phyloP scores from a whole-genome alignment of 228 moss, liverwort and hornwort genomes.

The Sphagnum fallax region DNA sequence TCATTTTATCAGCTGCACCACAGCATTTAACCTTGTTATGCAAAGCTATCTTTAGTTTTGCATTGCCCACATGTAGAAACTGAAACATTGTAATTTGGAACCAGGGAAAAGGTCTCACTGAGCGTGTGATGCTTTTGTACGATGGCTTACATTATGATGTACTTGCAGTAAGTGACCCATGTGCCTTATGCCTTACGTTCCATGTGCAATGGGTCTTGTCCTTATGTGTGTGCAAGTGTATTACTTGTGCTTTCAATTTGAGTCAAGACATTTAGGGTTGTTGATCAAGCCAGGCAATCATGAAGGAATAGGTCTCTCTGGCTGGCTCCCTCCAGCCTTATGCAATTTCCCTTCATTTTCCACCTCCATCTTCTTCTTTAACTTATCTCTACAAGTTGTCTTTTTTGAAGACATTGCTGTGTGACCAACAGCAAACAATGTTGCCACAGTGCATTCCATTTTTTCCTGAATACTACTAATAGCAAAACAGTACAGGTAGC shows the following conservation, averaged over 20 bases:
- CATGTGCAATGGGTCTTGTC: neutral
- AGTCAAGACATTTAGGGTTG: neutral
- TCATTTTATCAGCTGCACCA: neutral
- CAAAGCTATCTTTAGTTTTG: no score
- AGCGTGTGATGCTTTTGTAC: slow-evolving; percentile 86
- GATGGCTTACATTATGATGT: slow-evolving; percentile 98
- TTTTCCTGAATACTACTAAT: no score
- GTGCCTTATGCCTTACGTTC: neutral
- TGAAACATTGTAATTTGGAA: neutral
- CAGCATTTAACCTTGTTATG: no score
- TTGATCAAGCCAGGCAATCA: neutral
- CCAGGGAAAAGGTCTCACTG: slow-evolving; percentile 73
- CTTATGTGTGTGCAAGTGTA: neutral
- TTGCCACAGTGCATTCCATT: no score
- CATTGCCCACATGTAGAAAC: no score
- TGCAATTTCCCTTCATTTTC: no score
- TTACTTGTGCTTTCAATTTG: neutral
- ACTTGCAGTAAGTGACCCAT: slow-evolving; percentile 50
- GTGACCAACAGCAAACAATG: no score
- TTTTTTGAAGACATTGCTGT: no score
- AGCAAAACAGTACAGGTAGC: slow-evolving; percentile 45
- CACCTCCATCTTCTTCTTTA: no score
- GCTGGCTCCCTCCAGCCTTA: no score
- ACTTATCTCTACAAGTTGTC: no score
- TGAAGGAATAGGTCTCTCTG: neutral